Evolutionary conservation across 2,329 filamentous ascomycete species (phyloP), one percentile per base, ranked within the genome.

Genomic region (Aspergillus phoenicis): DNA sequence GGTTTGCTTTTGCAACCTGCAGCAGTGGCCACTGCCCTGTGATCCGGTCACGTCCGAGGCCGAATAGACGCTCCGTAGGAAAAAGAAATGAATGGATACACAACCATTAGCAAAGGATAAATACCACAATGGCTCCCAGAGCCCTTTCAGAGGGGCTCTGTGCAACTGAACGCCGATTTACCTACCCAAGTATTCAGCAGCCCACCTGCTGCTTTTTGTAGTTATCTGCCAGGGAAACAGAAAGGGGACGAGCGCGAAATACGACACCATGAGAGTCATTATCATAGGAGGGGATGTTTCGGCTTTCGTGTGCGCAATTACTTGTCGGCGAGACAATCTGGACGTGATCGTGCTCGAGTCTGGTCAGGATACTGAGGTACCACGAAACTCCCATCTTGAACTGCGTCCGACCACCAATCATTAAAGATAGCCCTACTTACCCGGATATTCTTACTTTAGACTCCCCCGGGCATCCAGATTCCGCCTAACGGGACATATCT

Each of bases 401-500:
- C 15, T 30, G 17, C 26, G 15, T 10, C 47, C 24, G 8, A 11
- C 17, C 17, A 22, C 8, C 8, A 52, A 53, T 28, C 33, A 53
- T 8, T 11, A 13, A 17, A 53, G 2, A 53, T 53, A n/a, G 8
- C 38, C 26, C 13, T 13, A 8, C 20, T 20, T n/a, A 17, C 15
- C 11, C 11, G 5, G 17, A 15, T 41, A 17, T 41, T 2, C 8
- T 28, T 39, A 8, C n/a, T 10, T 8, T n/a, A 58, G 55, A 30
- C 36, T 24, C 10, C 15, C 26, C 26, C 48, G 11, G 56, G 56
- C 24, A 15, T 58, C n/a, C 56, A 58, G 13, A 58, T 58, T 8
- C 47, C 56, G 4, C 56, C 56, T 5, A 58, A 58, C 36, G 56
- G 56, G 17, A 52, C 56, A 1, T n/a, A 26, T 8, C 26, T 58